Conservation (phyloP, 768 basidiomycete genomes). For the Hypholoma fasciculare region DNA sequence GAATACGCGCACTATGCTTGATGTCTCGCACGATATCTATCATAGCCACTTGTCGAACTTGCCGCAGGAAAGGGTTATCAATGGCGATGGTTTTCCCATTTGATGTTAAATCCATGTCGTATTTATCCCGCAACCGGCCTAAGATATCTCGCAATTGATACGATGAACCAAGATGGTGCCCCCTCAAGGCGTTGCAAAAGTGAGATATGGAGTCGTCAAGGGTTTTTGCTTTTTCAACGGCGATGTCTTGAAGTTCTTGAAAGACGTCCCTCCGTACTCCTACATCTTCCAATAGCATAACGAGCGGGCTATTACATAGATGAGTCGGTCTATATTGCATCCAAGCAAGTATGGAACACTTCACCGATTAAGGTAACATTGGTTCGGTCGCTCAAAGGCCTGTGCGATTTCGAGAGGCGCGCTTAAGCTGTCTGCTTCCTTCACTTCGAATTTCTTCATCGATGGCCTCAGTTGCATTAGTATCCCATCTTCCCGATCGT, state of each 20-base stretch:
- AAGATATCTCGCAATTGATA: conserved; percentile 58
- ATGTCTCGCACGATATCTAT: conserved; percentile 69
- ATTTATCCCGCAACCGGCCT: conserved; percentile 43
- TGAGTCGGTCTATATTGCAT: not conserved
- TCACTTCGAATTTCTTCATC: conserved; percentile 75
- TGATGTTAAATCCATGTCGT: conserved; percentile 43
- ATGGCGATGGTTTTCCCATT: conserved; percentile 31
- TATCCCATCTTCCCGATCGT: conserved; percentile 45
- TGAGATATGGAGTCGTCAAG: conserved; percentile 56
- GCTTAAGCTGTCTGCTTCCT: conserved; percentile 29
- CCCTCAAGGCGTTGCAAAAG: conserved; percentile 49
- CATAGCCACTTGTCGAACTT: conserved; percentile 60
- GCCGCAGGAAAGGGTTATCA: conserved; percentile 57
- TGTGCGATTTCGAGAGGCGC: conserved; percentile 77
- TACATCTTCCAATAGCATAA: conserved; percentile 80
- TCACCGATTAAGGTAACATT: conserved; percentile 73
- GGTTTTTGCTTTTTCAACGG: conserved; percentile 55
- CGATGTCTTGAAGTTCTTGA: conserved; percentile 57
- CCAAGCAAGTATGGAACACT: not conserved
- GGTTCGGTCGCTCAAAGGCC: conserved; percentile 58
- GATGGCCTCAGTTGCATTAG: conserved; percentile 72
- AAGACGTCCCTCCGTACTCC: conserved; percentile 62
- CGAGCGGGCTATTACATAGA: conserved; percentile 49
- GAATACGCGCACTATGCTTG: conserved; percentile 76
- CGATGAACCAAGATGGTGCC: conserved; percentile 42